Base-by-base conservation (phyloP, 2,329 filamentous ascomycete genomes). In the Apiospora kogelbergensis region DNA sequence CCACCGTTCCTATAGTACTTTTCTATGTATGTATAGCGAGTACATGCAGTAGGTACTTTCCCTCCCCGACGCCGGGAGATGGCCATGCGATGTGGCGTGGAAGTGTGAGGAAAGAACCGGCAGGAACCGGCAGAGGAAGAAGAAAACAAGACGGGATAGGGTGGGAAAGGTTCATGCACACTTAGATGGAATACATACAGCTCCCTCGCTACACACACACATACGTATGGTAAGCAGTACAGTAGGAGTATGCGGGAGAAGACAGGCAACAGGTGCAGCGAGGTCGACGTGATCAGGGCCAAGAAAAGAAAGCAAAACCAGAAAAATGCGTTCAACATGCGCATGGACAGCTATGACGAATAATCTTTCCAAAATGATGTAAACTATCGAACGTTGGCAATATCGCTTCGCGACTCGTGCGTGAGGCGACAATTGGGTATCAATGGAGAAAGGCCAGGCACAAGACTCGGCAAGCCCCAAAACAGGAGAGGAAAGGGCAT, bases 371-470 rank as follows among this genome's bases (percentile, higher is more conserved):
- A 60, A 33, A 60, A 11, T 11, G 20, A 60, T 53, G 13, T 26
- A 46, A 11, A 46, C 3, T 22, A n/a, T 60, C 10, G 53, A 37
- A 60, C 30, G 30, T 60, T 33, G 6, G 53, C 30, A 60, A 60
- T n/a, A n/a, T 60, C 53, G 53, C 53, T 60, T 60, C 53, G 53
- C n/a, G 30, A 22, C 33, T n/a, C 30, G 53, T 10, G 53, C 30
- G 53, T 10, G 53, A 60, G 53, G 53, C 53, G 53, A 60, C 53
- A 60, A 30, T 60, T 60, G 53, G 53, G 53, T 60, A 60, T 37
- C 53, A 60, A 60, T 60, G 53, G 53, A 60, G 30, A 33, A 33
- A 53, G 30, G 15, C 22, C 9, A 48, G 11, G 11, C 15, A 22
- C 13, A 7, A 7, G 20, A 30, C 6, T 42, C 40, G 33, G 17